A percentile compares a stretch with the other conserved stretches of the same genome.
Conservation (phyloP, 306 rosid species). For the Cucurbita ficifolia region DNA sequence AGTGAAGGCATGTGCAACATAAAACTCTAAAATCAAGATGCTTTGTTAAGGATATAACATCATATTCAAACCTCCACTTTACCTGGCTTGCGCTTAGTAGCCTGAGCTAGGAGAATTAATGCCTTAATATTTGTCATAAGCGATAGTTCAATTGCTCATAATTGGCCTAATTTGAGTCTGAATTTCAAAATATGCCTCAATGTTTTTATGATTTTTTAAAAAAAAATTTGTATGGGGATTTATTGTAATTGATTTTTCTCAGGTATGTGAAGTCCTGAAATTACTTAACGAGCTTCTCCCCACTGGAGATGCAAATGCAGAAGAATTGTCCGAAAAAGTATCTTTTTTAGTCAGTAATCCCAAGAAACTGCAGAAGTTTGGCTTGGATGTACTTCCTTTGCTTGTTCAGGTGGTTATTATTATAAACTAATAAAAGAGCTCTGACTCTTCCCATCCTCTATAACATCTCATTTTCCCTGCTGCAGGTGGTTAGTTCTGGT, state of each 20-base stretch:
- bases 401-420: constrained; percentile 62
- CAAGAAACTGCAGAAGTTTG: constrained; percentile 62
- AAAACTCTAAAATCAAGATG: neutral
- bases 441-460: neutral
- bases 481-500: constrained; percentile 87
- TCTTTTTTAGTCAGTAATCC: constrained; percentile 39
- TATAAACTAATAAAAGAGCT: neutral
- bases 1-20: neutral
- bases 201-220: neutral
- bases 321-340: constrained; percentile 39
- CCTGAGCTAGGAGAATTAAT: neutral
- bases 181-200: neutral
- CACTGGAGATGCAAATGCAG: constrained; percentile 39
- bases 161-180: neutral
- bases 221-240: neutral
- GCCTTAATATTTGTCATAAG: neutral
- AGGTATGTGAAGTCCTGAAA: constrained; percentile 81
- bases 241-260: neutral
- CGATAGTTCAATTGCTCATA: neutral
- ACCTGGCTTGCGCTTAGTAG: neutral
- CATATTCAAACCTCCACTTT: neutral
- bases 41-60: neutral
- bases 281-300: constrained; percentile 87
- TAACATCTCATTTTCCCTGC: constrained; percentile 12
- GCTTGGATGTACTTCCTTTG: constrained; percentile 59